These are phyloP conservation scores for Mycena chlorophos DNA, from an alignment of 768 basidiomycete genomes.

Conservation along the genomic window DNA sequence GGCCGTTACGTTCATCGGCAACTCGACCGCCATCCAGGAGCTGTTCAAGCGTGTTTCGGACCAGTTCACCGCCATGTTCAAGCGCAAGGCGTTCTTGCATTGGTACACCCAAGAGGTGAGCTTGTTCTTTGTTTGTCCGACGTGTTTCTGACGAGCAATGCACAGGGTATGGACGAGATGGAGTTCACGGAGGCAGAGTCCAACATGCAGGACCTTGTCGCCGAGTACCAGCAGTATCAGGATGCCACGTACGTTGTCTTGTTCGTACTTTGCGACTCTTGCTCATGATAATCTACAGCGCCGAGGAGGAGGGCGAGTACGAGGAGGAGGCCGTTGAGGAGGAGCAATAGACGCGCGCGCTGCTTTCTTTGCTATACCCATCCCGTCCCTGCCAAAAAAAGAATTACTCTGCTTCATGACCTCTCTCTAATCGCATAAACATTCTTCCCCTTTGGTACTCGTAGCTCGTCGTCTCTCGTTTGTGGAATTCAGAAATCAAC, in stretches of 20 bases:
- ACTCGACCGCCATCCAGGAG: conserved; percentile 96
- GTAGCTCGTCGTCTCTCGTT: neutral
- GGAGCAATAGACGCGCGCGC: conserved; percentile 35
- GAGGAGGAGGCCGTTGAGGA: conserved; percentile 77
- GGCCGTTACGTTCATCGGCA: conserved; percentile 97
- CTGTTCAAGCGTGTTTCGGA: conserved; percentile 98
- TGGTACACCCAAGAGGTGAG: conserved; percentile 96
- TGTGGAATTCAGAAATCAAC: neutral
- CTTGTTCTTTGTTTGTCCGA: conserved; percentile 1
- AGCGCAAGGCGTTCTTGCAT: conserved; percentile 97
- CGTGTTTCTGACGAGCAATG: neutral
- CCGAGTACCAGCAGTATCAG: conserved; percentile 97
- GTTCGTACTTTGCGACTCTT: neutral
- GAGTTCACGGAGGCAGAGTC: conserved; percentile 98
- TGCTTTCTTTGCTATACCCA: neutral
- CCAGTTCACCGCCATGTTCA: conserved; percentile 99
- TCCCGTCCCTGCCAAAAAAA: neutral
- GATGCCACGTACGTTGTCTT: conserved; percentile 73
- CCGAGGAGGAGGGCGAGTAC: conserved; percentile 86
- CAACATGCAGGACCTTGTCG: conserved; percentile 98
- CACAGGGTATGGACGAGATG: no score
- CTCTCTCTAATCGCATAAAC: neutral
- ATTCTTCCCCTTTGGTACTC: neutral
- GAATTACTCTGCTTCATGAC: neutral
- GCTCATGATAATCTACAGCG: conserved; percentile 44